A percentile compares a stretch with the other conserved stretches of the same genome.
These are phyloP conservation scores for Thelonectria blattea DNA, from an alignment of 2,329 filamentous ascomycete genomes.

Conservation along the genomic window DNA sequence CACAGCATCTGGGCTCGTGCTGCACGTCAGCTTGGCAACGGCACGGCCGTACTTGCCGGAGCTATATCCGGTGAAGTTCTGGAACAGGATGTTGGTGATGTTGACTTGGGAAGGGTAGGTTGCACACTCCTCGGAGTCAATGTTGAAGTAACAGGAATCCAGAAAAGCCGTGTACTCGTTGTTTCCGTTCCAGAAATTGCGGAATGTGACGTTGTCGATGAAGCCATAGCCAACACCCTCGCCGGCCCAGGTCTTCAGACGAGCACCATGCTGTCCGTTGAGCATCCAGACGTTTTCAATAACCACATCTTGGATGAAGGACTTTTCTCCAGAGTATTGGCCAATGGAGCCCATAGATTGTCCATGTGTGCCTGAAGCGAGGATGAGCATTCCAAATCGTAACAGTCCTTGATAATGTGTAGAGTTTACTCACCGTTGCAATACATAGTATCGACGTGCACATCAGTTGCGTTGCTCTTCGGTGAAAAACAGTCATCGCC, in stretches of 20 bases:
- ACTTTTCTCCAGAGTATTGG: slow-evolving; percentile 33
- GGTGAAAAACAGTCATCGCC: slow-evolving; percentile 37
- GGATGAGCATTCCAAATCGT: not conserved
- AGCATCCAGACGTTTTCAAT: slow-evolving; percentile 38
- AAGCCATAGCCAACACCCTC: slow-evolving; percentile 33
- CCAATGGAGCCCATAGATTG: slow-evolving; percentile 35
- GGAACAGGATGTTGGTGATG: slow-evolving; percentile 35
- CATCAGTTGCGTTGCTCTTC: slow-evolving; percentile 33
- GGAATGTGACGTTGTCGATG: slow-evolving; percentile 36
- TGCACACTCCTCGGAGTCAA: slow-evolving; percentile 24
- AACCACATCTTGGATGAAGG: slow-evolving; percentile 33
- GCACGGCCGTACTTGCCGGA: slow-evolving; percentile 34
- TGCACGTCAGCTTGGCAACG: slow-evolving; percentile 31
- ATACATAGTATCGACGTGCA: slow-evolving; percentile 57
- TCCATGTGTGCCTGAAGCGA: slow-evolving; percentile 24
- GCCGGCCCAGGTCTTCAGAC: slow-evolving; percentile 36
- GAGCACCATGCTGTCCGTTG: slow-evolving; percentile 34
- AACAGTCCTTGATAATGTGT: rapidly evolving
- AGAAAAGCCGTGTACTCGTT: slow-evolving; percentile 35
- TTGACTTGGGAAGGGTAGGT: slow-evolving; percentile 35
- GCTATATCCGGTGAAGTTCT: slow-evolving; percentile 36
- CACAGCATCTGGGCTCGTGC: slow-evolving; percentile 31
- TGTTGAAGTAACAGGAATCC: slow-evolving; percentile 38
- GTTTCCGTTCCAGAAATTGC: slow-evolving; percentile 35
- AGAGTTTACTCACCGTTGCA: slow-evolving; percentile 27